These are phyloP conservation scores for Metschnikowia amazonensis DNA, from an alignment of 805 yeast species.

Conservation along the genomic window DNA sequence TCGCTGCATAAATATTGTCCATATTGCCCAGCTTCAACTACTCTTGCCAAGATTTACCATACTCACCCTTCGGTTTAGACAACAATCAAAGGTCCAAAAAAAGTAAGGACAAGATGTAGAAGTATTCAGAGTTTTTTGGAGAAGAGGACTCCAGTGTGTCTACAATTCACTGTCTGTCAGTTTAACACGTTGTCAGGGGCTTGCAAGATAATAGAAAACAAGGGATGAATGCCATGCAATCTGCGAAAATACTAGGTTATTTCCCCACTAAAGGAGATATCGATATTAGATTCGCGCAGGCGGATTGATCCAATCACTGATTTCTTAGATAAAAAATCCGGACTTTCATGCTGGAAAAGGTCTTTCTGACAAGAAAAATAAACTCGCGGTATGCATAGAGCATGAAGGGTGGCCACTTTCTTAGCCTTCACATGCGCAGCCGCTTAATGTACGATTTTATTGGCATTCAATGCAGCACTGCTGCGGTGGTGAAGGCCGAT, in stretches of 20 bases:
- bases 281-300: background rate
- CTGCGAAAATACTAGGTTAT: background rate
- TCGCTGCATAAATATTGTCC: background rate
- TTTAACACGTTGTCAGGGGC: background rate
- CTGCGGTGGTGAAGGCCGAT: conserved; percentile 2
- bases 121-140: background rate
- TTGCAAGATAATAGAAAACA: background rate
- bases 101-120: background rate
- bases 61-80: background rate
- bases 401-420: background rate
- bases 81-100: background rate
- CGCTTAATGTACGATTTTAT: conserved; percentile 1
- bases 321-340: background rate
- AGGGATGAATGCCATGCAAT: background rate
- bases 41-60: background rate
- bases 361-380: conserved; percentile 1
- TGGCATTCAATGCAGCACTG: background rate
- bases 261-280: conserved; percentile 4
- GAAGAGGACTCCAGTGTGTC: too few species aligned
- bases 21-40: background rate
- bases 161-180: too few species aligned
- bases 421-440: conserved; percentile 4
- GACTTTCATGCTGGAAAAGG: background rate
- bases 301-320: background rate
- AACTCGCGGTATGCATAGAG: background rate